Base-by-base conservation (phyloP, 2,329 filamentous ascomycete species). In the Colletotrichum sp. region DNA sequence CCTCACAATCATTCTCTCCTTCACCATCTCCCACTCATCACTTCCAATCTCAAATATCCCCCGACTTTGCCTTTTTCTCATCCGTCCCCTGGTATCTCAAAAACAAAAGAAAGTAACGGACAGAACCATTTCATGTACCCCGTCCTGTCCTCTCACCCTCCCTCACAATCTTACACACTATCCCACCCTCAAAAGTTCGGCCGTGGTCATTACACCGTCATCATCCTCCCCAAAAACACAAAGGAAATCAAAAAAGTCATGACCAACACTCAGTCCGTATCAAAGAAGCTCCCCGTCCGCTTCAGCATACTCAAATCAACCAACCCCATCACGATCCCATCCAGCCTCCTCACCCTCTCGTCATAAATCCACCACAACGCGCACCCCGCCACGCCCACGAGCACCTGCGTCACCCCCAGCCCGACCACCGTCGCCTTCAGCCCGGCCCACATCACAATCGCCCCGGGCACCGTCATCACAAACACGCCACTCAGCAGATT, bases 321-420 rank as follows among this genome's bases (percentile, higher is more conserved):
- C 16, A 89, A 80, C 6, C 85, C 84, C 88, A 90, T 88, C 8
- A 88, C 82, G 71, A 81, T 81, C 6, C 89, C 89, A 76, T 90
- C 89, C 44, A 85, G 79, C 34, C 85, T 79, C 78, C 85, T 82
- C 3, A 90, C 81, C 5, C 79, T 71, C 79, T 88, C 86, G 39
- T 86, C 87, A 66, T 80, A 85, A 55, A 84, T 81, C 81, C 85
- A 88, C 84, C 88, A 89, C 5, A 84, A 81, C 1, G 74, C 80
- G 13, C 81, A 83, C 4, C 84, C 81, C 2, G 75, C 79, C 2
- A 78, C 80, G 0, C 82, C 85, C 6, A 90, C 75, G 12, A 85
- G 76, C 6, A 87, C 77, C 79, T 90, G 88, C 6, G 84, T 80
- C 5, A 86, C 82, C 2, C 82, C 84, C 8, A 90, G 76, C 6